A percentile compares a stretch with the other conserved stretches of the same genome.
phyloP scores from a whole-genome alignment of 2,329 filamentous ascomycete genomes.

The Microdochium bolleyi region DNA sequence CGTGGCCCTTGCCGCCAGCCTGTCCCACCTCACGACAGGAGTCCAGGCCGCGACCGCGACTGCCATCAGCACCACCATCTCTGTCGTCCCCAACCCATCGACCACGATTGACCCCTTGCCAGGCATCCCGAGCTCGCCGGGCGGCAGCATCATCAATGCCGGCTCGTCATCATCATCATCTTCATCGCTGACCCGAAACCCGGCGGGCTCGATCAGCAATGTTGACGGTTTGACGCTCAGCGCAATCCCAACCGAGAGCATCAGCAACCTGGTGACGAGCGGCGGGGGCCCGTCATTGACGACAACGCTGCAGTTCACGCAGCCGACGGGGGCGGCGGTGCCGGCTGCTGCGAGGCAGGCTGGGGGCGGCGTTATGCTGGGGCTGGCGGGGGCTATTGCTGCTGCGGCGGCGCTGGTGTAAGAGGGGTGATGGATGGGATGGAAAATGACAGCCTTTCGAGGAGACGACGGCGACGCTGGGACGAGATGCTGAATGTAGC shows the following conservation, averaged over 20 bases:
- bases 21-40: neutral
- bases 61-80: neutral
- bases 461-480: no score
- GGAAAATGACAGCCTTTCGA: no score
- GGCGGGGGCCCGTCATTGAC: neutral
- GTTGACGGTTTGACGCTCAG: neutral
- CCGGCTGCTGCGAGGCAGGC: neutral
- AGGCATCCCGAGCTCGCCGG: neutral
- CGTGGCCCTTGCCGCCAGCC: neutral
- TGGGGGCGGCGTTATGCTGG: neutral
- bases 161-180: neutral
- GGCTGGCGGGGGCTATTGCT: neutral
- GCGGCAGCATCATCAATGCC: neutral
- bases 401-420: neutral
- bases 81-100: neutral
- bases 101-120: neutral
- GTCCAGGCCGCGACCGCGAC: neutral
- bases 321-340: neutral
- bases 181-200: neutral
- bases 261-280: neutral
- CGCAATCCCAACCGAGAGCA: neutral
- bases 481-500: no score
- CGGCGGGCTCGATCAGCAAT: neutral
- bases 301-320: neutral
- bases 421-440: neutral